phyloP scores from a whole-genome alignment of 495 filamentous ascomycete species.

The Penicillium parvum region DNA sequence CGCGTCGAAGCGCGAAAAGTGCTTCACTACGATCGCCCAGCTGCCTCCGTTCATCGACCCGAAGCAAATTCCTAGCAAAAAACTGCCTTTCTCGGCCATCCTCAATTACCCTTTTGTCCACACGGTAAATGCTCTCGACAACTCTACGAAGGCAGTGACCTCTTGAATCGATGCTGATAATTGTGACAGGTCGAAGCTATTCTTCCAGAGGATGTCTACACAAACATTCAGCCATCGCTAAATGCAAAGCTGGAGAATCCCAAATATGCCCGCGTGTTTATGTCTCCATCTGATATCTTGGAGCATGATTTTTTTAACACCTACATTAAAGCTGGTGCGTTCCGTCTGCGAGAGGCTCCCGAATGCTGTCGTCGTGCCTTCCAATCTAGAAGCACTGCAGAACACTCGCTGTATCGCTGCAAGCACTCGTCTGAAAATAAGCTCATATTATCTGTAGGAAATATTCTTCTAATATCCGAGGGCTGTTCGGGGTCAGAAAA shows the following conservation, averaged over 20 bases:
- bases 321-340: conserved; percentile 79
- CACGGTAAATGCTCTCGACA: conserved; percentile 47
- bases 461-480: conserved; percentile 87
- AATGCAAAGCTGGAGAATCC: conserved; percentile 35
- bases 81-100: conserved; percentile 69
- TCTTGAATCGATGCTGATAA: conserved; percentile 9
- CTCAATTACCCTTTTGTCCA: conserved; percentile 68
- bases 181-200: conserved; percentile 62
- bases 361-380: neutral
- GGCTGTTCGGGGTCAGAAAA: conserved; percentile 77
- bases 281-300: conserved; percentile 68
- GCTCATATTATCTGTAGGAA: conserved; percentile 49
- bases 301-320: conserved; percentile 76
- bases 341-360: neutral
- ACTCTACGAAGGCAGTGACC: neutral
- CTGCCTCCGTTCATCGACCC: conserved; percentile 63
- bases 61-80: conserved; percentile 65
- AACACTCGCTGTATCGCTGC: neutral
- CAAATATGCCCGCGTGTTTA: conserved; percentile 64
- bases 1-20: conserved; percentile 61
- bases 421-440: neutral
- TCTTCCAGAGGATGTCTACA: conserved; percentile 63
- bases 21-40: conserved; percentile 62
- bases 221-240: conserved; percentile 54
- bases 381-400: neutral